These are phyloP conservation scores for Ophiocordyceps camponoti-saundersi DNA, from an alignment of 2,329 filamentous ascomycete species.

Conservation along the genomic window DNA sequence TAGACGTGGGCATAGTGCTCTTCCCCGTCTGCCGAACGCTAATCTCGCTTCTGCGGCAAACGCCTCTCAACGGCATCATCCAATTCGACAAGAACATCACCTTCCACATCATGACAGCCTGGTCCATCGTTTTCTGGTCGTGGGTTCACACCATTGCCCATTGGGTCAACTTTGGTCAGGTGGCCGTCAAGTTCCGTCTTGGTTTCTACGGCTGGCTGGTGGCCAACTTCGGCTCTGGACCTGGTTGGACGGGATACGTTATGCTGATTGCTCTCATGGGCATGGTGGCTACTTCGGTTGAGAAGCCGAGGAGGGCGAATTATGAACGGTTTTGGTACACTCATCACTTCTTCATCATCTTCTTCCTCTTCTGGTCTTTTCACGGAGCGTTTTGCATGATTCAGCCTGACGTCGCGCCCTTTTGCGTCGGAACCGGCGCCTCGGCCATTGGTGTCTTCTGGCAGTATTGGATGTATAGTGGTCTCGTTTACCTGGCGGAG, in stretches of 20 bases:
- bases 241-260: slow-evolving; percentile 73
- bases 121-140: slow-evolving; percentile 79
- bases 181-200: slow-evolving; percentile 56
- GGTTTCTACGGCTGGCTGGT: slow-evolving; percentile 64
- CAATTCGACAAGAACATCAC: slow-evolving; percentile 84
- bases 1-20: slow-evolving; percentile 65
- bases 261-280: slow-evolving; percentile 67
- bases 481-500: slow-evolving; percentile 66
- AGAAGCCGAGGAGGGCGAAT: slow-evolving; percentile 64
- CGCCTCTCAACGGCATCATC: slow-evolving; percentile 70
- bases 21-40: slow-evolving; percentile 73
- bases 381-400: slow-evolving; percentile 88
- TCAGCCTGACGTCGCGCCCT: slow-evolving; percentile 64
- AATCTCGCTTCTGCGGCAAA: slow-evolving; percentile 65
- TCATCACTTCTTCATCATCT: slow-evolving; percentile 73
- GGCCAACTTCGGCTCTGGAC: slow-evolving; percentile 62
- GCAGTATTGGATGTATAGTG: slow-evolving; percentile 81
- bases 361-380: slow-evolving; percentile 84
- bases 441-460: slow-evolving; percentile 63
- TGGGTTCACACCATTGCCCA: slow-evolving; percentile 77
- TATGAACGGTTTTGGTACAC: slow-evolving; percentile 87
- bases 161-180: slow-evolving; percentile 73
- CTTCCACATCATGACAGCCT: slow-evolving; percentile 71
- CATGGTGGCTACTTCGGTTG: slow-evolving; percentile 62
- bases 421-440: slow-evolving; percentile 51